phyloP scores from a whole-genome alignment of 176 grass and related monocot species.

The Triticum aestivum region IWGSC_CS_RefSeq_v2.1 NC_057795.1:173178177-173178676 shows the following conservation, averaged over 20 bases:
- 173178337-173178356: too few species aligned
- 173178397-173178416: too few species aligned
- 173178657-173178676: not conserved
- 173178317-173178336: not conserved
- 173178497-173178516: constrained; percentile 28
- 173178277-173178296: not conserved
- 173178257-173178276: not conserved
- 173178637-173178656: not conserved
- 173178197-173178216: not conserved
- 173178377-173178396: too few species aligned
- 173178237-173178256: not conserved
- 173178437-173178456: not conserved
- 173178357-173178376: too few species aligned
- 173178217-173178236: not conserved
- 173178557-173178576: constrained; percentile 42
- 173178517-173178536: constrained; percentile 26
- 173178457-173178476: not conserved
- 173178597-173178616: constrained; percentile 22
- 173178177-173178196: not conserved
- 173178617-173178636: not conserved
- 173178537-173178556: constrained; percentile 38
- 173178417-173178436: too few species aligned
- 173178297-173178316: not conserved
- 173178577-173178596: constrained; percentile 35
- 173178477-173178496: constrained; percentile 21